Evolutionary conservation across 1,284 basidiomycete species (phyloP).

Genomic region (Ganoderma meredithae): DNA sequence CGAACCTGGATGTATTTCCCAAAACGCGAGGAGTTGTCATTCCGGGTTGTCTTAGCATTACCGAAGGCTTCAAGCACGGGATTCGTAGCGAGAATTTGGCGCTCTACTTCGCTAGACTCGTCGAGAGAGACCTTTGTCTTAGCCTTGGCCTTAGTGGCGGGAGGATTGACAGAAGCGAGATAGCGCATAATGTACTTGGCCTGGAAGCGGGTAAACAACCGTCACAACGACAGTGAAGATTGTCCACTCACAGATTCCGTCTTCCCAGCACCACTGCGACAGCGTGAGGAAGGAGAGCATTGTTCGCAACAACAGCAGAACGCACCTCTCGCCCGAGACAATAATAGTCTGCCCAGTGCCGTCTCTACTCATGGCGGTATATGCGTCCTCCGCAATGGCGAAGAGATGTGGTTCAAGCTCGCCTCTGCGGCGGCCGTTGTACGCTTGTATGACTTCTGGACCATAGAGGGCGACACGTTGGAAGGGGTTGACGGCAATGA

Average conservation of each 20-base stretch:
- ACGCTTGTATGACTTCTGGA: conserved; percentile 97
- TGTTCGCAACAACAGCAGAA: conserved; percentile 34
- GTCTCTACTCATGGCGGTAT: conserved; percentile 97
- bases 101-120: conserved; percentile 93
- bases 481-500: conserved; percentile 99
- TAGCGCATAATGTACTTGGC: conserved; percentile 99
- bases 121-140: conserved; percentile 78
- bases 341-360: conserved; percentile 98
- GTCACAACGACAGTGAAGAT: not conserved
- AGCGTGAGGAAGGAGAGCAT: conserved; percentile 34
- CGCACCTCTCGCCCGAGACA: conserved; percentile 95
- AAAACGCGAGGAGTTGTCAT: conserved; percentile 99
- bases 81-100: conserved; percentile 97
- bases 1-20: conserved; percentile 98
- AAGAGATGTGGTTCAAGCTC: conserved; percentile 98
- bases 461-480: conserved; percentile 93
- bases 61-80: conserved; percentile 99
- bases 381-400: conserved; percentile 99
- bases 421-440: conserved; percentile 90
- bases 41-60: conserved; percentile 98
- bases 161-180: conserved; percentile 96
- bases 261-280: conserved; percentile 93
- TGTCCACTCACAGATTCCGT: conserved; percentile 86
- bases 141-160: conserved; percentile 66
- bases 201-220: conserved; percentile 46